Base-by-base conservation (phyloP, 2,329 filamentous ascomycete genomes). In the Fusarium coffeatum region DNA sequence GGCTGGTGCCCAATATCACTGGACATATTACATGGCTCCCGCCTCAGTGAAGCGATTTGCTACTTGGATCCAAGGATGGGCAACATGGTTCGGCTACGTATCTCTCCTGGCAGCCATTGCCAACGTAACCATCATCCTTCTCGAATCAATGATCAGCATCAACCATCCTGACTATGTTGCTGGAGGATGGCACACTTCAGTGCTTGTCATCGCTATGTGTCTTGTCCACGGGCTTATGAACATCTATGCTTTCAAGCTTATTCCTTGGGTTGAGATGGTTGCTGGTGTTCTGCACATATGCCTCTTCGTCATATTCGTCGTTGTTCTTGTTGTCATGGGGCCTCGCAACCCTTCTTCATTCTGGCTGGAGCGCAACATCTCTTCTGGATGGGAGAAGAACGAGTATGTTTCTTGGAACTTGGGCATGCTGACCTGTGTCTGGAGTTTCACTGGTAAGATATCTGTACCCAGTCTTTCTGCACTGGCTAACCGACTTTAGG, bases 121-220 rank as follows among this genome's bases (percentile, higher is more conserved):
- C 12, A 74, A 74, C 13, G 72, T 74, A 30, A 74, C 72, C 2
- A 72, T 74, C 15, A 74, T 74, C n/a, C 58, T 73, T 0, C 66
- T 74, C n/a, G 72, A 74, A 46, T 73, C 72, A 0, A 74, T 74
- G 70, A 73, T 74, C 28, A 43, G 53, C 7, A 73, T 74, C 20
- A 74, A 74, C 54, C 60, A 74, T 54, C 63, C 68, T 8, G 42
- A 27, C 27, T 74, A 74, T 18, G 53, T 67, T 10, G 61, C 72
- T 20, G 72, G 72, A 1, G 72, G 72, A 15, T 74, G 72, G 72
- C 72, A 74, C 23, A 74, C 72, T 0, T 74, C 72, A 0, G 58
- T 74, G 2, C 50, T 74, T 5, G 72, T 74, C 48, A 74, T 74
- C 16, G 71, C 72, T 25, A 74, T 74, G 72, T 74, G 71, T 22